Conservation (phyloP, 2,329 filamentous ascomycete genomes). For the Phoma sp. region DNA sequence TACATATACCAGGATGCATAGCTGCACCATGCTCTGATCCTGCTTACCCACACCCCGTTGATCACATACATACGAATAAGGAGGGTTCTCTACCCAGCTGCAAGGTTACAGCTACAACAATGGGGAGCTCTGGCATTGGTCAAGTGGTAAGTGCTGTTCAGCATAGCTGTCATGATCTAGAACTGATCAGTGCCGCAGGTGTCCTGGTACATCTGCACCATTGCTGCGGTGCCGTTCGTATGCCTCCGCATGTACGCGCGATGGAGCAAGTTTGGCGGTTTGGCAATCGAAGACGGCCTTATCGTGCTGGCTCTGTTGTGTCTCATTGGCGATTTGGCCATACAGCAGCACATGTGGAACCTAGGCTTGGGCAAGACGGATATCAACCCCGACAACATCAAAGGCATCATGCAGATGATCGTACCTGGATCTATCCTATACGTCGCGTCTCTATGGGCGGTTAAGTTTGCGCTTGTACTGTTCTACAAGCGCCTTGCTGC, state of each 20-base stretch:
- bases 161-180: not conserved
- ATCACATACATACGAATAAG: not conserved
- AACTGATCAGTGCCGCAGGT: not conserved
- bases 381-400: conserved; percentile 25
- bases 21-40: conserved; percentile 6
- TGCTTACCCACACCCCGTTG: not conserved
- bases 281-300: conserved; percentile 44
- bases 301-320: conserved; percentile 40
- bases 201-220: conserved; percentile 49
- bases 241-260: conserved; percentile 39
- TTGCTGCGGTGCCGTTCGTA: conserved; percentile 37
- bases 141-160: conserved; percentile 31
- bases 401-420: conserved; percentile 46
- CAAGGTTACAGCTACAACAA: not conserved
- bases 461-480: conserved; percentile 52
- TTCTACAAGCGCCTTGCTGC: conserved; percentile 54
- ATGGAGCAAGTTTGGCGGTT: conserved; percentile 34
- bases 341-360: conserved; percentile 47
- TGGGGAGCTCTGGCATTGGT: conserved; percentile 23
- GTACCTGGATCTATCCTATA: conserved; percentile 53
- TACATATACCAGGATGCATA: conserved; percentile 1
- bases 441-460: conserved; percentile 51
- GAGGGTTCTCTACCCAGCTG: not conserved
- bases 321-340: conserved; percentile 42
- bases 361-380: conserved; percentile 34